phyloP scores from a whole-genome alignment of 176 grass and related monocot genomes.

The Eleusine indica region DNA sequence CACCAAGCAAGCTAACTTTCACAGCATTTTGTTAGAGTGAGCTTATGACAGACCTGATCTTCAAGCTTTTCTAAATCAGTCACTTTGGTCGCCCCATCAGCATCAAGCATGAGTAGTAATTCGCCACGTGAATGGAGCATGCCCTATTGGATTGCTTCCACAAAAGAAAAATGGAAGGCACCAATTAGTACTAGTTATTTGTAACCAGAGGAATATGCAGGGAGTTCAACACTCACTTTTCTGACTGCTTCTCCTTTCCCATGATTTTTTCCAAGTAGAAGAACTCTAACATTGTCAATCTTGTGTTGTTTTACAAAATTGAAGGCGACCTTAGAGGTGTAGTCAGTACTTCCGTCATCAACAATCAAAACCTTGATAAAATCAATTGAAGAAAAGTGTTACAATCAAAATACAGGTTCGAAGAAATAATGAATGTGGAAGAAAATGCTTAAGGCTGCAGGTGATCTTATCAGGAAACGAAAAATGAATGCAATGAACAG shows the following conservation, averaged over 20 bases:
- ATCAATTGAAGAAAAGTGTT: slow-evolving; percentile 11
- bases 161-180: slow-evolving; percentile 46
- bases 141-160: slow-evolving; percentile 77
- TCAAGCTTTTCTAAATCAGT: slow-evolving; percentile 96
- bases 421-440: background rate
- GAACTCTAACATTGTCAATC: slow-evolving; percentile 92
- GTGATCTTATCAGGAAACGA: background rate
- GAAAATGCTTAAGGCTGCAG: background rate
- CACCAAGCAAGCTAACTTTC: slow-evolving; percentile 4
- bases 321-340: slow-evolving; percentile 81
- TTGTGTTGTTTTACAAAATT: slow-evolving; percentile 69
- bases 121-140: slow-evolving; percentile 97
- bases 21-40: slow-evolving; percentile 9
- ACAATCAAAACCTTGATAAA: slow-evolving; percentile 82
- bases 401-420: background rate
- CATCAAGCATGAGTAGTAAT: slow-evolving; percentile 96
- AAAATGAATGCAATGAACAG: background rate
- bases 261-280: slow-evolving; percentile 90
- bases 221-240: slow-evolving; percentile 69
- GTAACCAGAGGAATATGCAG: background rate
- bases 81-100: slow-evolving; percentile 92
- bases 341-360: slow-evolving; percentile 89
- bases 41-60: slow-evolving; percentile 61
- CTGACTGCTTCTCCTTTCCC: slow-evolving; percentile 98
- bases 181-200: slow-evolving; percentile 39